These are phyloP conservation scores for Plasmodium relictum DNA, from an alignment of 169 alveolate genomes.

Conservation along the genomic window DNA sequence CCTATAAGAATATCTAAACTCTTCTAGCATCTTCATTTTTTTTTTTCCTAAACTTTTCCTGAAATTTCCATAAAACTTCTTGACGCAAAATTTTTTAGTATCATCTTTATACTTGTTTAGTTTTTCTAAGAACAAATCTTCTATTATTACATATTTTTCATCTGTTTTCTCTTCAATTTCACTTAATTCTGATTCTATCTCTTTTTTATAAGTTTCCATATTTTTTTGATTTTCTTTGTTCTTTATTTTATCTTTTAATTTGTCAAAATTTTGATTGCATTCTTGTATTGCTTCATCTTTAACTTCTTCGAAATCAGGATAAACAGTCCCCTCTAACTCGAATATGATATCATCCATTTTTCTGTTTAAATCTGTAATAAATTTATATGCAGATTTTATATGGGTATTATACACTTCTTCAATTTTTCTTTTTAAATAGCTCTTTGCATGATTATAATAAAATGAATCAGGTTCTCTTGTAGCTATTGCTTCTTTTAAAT, in stretches of 20 bases:
- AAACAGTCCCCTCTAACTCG: neutral
- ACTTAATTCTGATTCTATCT: slow-evolving; percentile 2
- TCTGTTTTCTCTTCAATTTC: slow-evolving; percentile 19
- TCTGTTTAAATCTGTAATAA: neutral
- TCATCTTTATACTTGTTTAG: slow-evolving; percentile 8
- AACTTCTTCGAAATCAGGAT: slow-evolving; percentile 28
- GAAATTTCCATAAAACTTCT: slow-evolving; percentile 36
- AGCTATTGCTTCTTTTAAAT: neutral
- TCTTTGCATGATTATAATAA: slow-evolving; percentile 10
- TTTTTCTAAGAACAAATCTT: neutral
- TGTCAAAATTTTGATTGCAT: slow-evolving; percentile 3
- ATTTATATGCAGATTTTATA: neutral
- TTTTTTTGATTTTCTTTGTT: slow-evolving; percentile 26
- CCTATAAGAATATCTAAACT: slow-evolving; percentile 19
- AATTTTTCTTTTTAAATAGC: neutral
- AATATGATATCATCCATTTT: neutral
- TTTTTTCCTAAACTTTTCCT: slow-evolving; percentile 22
- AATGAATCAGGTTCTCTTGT: slow-evolving; percentile 14
- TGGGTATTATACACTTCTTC: neutral
- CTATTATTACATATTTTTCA: slow-evolving; percentile 13
- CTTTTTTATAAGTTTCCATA: slow-evolving; percentile 18
- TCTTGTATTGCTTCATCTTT: neutral
- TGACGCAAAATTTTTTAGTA: neutral
- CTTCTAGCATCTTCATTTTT: slow-evolving; percentile 11
- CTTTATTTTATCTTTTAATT: slow-evolving; percentile 2